Conservation (phyloP, 2,329 filamentous ascomycete genomes). For the Pseudohalonectria lignicola region DNA sequence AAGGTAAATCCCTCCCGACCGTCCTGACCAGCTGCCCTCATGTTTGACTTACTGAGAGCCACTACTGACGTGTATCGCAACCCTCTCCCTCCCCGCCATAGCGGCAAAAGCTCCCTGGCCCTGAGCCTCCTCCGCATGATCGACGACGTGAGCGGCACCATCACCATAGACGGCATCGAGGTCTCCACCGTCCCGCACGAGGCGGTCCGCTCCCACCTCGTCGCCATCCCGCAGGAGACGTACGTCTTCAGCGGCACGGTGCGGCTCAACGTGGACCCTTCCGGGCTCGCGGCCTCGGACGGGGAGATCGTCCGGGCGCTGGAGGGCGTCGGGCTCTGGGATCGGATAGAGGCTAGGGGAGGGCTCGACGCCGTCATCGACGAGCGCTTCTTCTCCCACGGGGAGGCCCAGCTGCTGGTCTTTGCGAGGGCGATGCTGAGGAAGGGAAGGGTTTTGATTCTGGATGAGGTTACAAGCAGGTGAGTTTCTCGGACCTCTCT, state of each 20-base stretch:
- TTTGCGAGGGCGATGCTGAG: slow-evolving; percentile 34
- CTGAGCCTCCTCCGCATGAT: slow-evolving; percentile 34
- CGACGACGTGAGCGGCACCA: slow-evolving; percentile 27
- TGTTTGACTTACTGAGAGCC: not conserved
- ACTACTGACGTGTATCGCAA: not conserved
- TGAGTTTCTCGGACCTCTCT: too few relatives aligned
- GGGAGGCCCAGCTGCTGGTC: slow-evolving; percentile 39
- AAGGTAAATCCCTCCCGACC: slow-evolving; percentile 9
- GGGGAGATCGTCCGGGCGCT: slow-evolving; percentile 9
- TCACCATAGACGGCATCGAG: slow-evolving; percentile 33
- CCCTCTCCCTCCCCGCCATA: slow-evolving; percentile 2
- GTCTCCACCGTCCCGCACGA: slow-evolving; percentile 13
- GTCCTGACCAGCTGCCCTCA: not conserved
- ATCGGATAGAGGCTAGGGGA: slow-evolving; percentile 22
- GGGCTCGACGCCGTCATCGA: slow-evolving; percentile 24
- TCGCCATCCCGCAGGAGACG: slow-evolving; percentile 38
- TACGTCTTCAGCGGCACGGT: slow-evolving; percentile 37
- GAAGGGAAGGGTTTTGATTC: slow-evolving; percentile 26
- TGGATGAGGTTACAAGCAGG: slow-evolving; percentile 32
- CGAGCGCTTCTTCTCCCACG: slow-evolving; percentile 21
- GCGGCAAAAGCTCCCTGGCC: slow-evolving; percentile 17
- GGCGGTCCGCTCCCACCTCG: slow-evolving; percentile 19
- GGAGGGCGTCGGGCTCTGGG: slow-evolving; percentile 10
- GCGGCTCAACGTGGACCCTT: slow-evolving; percentile 36
- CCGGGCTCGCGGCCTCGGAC: slow-evolving; percentile 21